These are phyloP conservation scores for Penicillium bialowiezense DNA, from an alignment of 495 filamentous ascomycete genomes.

Conservation along the genomic window DNA sequence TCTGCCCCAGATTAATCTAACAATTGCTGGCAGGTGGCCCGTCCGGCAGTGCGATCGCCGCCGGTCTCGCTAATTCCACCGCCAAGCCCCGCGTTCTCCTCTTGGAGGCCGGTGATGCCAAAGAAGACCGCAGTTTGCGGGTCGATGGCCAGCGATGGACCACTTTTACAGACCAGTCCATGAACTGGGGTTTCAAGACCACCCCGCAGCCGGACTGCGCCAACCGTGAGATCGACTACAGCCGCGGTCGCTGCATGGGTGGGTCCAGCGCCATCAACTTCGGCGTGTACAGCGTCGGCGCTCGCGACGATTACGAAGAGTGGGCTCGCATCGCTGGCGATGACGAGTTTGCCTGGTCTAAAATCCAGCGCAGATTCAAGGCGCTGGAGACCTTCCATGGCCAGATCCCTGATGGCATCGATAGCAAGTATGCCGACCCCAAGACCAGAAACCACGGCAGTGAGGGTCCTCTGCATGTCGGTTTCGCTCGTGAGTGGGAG, in stretches of 20 bases:
- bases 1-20: not conserved
- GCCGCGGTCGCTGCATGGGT: conserved; percentile 55
- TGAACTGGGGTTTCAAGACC: conserved; percentile 59
- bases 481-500: conserved; percentile 43
- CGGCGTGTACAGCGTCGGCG: conserved; percentile 50
- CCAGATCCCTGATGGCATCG: conserved; percentile 34
- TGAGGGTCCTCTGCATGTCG: conserved; percentile 44
- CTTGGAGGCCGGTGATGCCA: conserved; percentile 51
- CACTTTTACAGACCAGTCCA: conserved; percentile 39
- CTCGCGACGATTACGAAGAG: conserved; percentile 55
- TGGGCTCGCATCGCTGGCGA: conserved; percentile 37
- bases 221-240: conserved; percentile 48
- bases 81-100: conserved; percentile 47
- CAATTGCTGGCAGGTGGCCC: conserved; percentile 42
- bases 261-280: conserved; percentile 62
- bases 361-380: conserved; percentile 41
- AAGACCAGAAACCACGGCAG: conserved; percentile 41
- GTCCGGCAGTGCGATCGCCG: conserved; percentile 45
- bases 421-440: conserved; percentile 27
- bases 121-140: conserved; percentile 41
- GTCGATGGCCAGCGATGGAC: conserved; percentile 48
- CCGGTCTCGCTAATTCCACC: conserved; percentile 38
- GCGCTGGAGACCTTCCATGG: conserved; percentile 50
- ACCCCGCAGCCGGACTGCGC: conserved; percentile 45
- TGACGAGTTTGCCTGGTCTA: conserved; percentile 43